Evolutionary conservation across 2,329 filamentous ascomycete species (phyloP), one percentile per base, ranked within the genome.

Genomic region (Phaeosphaeria sp.): DNA sequence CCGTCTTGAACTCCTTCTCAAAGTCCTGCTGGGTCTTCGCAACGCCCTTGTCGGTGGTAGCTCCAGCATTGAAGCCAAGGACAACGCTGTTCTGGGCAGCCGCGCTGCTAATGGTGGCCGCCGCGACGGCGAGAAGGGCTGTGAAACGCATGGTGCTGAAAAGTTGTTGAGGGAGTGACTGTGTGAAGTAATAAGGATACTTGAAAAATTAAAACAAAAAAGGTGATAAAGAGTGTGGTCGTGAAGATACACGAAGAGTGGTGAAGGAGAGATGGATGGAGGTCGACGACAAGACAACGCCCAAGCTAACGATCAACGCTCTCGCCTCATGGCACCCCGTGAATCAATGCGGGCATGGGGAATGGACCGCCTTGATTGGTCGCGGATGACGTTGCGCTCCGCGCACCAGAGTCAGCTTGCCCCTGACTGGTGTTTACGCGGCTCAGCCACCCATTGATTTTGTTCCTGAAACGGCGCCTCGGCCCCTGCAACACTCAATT

Each of bases 1-100:
- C 89, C 1, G 83, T 80, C 65, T 81, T 84, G 83, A 91, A 92
- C 77, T 90, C 85, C 67, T 82, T 79, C 80, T 90, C 86, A 76
- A 90, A 93, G 70, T 91, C 88, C 3, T 82, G 68, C 74, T 91
- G 85, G 55, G 70, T 69, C 80, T 90, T 90, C 69, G 81, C 60
- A 30, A 58, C 62, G 54, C 65, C 62, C n/a, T 55, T 62, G 52
- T 72, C 72, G 50, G 61, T 63, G 13, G 73, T 69, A 10, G 72
- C 67, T 25, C 73, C 73, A 13, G 70, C 73, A 60, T 76, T 76
- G 62, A 76, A 76, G 36, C 73, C 73, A 41, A 74, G 56, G 39
- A 73, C 52, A 47, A 67, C 58, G 25, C 62, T 46, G 50, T 72
- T 65, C 44, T 72, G 65, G 7, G 66, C 71, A 15, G 63, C 46